A percentile compares a stretch with the other conserved stretches of the same genome.
Conservation (phyloP, 2,329 filamentous ascomycete genomes). For the Pleomassaria siparia region DNA sequence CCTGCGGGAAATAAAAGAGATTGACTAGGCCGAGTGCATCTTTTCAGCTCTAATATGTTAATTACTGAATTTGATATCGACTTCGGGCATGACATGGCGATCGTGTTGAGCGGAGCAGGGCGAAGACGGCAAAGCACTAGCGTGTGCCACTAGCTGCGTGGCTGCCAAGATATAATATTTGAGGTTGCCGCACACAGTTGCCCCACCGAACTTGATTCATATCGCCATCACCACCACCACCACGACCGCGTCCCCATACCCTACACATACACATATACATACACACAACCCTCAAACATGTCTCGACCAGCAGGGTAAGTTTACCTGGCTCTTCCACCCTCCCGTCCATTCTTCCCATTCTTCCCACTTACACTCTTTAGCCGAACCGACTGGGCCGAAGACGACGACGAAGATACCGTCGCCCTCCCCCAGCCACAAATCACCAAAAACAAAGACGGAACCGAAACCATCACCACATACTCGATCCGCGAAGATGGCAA, state of each 20-base stretch:
- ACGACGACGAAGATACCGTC: constrained; percentile 91
- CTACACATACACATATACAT: not conserved
- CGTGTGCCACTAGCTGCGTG: not conserved
- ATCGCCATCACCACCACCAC: not conserved
- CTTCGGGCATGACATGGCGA: too few species aligned
- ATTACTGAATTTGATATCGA: too few species aligned
- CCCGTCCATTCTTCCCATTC: not conserved
- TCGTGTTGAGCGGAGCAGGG: not conserved
- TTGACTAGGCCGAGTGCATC: too few species aligned
- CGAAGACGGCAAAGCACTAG: not conserved
- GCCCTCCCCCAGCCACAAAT: constrained; percentile 83
- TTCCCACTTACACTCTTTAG: constrained; percentile 33
- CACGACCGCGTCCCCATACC: not conserved
- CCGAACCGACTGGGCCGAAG: constrained; percentile 81
- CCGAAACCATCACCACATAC: constrained; percentile 91
- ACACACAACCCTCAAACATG: constrained; percentile 26
- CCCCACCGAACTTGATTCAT: constrained; percentile 7
- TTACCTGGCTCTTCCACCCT: too few species aligned
- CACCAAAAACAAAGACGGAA: constrained; percentile 96
- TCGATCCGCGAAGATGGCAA: constrained; percentile 89
- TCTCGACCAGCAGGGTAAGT: constrained; percentile 42
- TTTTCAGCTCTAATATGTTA: too few species aligned
- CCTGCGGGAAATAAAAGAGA: too few species aligned
- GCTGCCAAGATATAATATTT: constrained; percentile 8
- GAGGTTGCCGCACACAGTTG: constrained; percentile 4